Evolutionary conservation across 129 eudicot species (phyloP).

Genomic region (Glebionis coronaria): DNA sequence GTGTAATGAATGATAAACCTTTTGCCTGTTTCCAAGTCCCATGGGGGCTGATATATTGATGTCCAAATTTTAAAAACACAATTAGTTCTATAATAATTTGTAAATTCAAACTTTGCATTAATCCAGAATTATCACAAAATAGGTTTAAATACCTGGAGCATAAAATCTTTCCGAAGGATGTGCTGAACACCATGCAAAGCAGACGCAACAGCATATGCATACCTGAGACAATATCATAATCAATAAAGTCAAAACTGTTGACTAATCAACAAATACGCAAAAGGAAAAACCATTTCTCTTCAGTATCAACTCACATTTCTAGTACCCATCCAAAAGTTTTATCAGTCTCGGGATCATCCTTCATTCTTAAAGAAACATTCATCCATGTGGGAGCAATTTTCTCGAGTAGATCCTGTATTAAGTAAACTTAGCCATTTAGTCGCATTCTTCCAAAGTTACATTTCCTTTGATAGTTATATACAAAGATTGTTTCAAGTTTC

Average conservation of each 20-base stretch:
- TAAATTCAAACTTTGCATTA: not conserved
- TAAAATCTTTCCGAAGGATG: conserved; percentile 71
- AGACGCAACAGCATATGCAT: conserved; percentile 85
- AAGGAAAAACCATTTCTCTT: conserved; percentile 9
- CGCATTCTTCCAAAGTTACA: conserved; percentile 3
- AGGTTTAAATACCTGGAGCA: conserved; percentile 56
- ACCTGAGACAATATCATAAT: conserved; percentile 36
- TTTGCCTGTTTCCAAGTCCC: conserved; percentile 58
- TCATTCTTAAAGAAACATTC: conserved; percentile 75
- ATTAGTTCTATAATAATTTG: not conserved
- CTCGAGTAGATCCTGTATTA: conserved; percentile 50
- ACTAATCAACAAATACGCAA: not conserved
- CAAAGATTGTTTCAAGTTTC: conserved; percentile 4
- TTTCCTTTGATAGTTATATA: not conserved
- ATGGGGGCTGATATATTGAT: conserved; percentile 56
- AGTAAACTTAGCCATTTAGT: conserved; percentile 15
- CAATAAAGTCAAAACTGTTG: conserved; percentile 18
- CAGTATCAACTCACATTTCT: conserved; percentile 53
- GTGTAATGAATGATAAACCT: conserved; percentile 68
- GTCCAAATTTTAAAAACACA: conserved; percentile 11
- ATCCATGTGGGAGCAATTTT: conserved; percentile 78
- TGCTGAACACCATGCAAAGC: conserved; percentile 80
- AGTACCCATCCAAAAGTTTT: conserved; percentile 80
- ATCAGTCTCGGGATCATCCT: conserved; percentile 73
- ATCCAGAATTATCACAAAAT: conserved; percentile 6